Evolutionary conservation across 768 basidiomycete species (phyloP).

Genomic region (Udeniomyces megalosporus): DNA sequence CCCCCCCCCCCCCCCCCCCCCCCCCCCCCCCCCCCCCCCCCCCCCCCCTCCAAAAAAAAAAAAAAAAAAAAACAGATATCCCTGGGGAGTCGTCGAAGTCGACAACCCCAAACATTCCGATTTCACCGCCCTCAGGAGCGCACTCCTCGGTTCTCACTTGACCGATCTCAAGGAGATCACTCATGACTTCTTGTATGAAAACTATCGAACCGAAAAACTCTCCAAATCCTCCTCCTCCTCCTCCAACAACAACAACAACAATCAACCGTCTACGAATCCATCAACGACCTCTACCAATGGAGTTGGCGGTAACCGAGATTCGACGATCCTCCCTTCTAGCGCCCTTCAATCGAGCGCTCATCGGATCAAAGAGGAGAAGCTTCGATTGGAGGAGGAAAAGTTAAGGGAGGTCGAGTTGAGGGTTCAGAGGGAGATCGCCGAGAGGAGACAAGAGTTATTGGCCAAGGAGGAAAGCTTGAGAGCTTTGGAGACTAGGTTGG

Average conservation of each 20-base stretch:
- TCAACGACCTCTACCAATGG: background rate
- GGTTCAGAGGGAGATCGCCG: background rate
- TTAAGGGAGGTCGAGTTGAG: slow-evolving; percentile 29
- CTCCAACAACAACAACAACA: background rate
- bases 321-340: slow-evolving; percentile 2
- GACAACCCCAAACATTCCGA: slow-evolving; percentile 99
- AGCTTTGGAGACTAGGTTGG: no score
- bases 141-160: slow-evolving; percentile 46
- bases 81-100: slow-evolving; percentile 96
- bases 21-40: background rate
- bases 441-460: no score
- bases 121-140: slow-evolving; percentile 80
- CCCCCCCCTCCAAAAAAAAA: background rate
- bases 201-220: slow-evolving; percentile 17
- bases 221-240: background rate
- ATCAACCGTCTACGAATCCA: background rate
- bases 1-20: no score
- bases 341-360: background rate
- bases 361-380: slow-evolving; percentile 95
- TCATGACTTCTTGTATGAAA: slow-evolving; percentile 16
- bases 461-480: no score
- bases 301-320: slow-evolving; percentile 1
- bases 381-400: slow-evolving; percentile 92
- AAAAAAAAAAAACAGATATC: slow-evolving; percentile 43
- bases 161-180: slow-evolving; percentile 16